phyloP scores from a whole-genome alignment of 495 filamentous ascomycete genomes.

The Apodospora peruviana region DNA sequence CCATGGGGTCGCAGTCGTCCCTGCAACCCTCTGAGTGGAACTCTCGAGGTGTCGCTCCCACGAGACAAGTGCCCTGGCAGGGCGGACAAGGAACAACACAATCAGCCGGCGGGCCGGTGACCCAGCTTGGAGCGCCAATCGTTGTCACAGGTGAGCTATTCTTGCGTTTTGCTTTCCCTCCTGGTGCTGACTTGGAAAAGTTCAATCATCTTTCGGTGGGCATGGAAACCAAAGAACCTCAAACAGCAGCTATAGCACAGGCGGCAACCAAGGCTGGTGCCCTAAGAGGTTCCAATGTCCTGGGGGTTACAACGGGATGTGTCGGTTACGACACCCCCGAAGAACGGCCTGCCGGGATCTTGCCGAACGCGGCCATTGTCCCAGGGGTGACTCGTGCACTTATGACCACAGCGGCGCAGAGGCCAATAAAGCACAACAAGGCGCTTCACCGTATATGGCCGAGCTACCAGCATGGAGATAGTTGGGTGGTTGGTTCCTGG shows the following conservation, averaged over 20 bases:
- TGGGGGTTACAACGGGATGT: background rate
- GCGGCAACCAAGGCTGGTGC: background rate
- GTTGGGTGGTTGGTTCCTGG: background rate
- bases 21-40: too few species aligned
- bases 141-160: background rate
- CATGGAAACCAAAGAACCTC: background rate
- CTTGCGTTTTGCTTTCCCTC: background rate
- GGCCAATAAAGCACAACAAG: background rate
- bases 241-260: background rate
- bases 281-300: background rate
- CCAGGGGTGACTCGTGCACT: background rate
- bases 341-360: background rate
- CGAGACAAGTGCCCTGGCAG: too few species aligned
- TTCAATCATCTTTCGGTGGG: background rate
- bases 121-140: background rate
- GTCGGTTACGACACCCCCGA: background rate
- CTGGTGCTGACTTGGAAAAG: background rate
- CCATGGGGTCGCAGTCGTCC: too few species aligned
- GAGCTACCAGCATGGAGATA: background rate
- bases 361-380: background rate
- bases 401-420: background rate
- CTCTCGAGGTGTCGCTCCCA: too few species aligned
- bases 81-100: background rate
- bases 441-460: background rate
- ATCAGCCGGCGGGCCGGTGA: background rate